phyloP scores from a whole-genome alignment of 2,329 filamentous ascomycete genomes.

The Fusarium coffeatum region DNA sequence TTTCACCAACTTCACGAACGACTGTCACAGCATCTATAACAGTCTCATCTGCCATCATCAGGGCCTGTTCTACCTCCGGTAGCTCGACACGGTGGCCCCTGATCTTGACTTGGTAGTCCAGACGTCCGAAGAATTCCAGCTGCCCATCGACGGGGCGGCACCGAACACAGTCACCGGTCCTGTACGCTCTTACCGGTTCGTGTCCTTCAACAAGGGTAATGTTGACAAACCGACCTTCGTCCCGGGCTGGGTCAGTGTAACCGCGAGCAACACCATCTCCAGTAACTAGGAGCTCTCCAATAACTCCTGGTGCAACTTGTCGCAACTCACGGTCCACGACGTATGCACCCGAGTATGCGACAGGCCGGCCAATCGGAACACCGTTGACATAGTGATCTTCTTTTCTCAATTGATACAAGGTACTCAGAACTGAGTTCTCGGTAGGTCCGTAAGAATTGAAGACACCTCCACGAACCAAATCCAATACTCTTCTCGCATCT shows the following conservation, averaged over 20 bases:
- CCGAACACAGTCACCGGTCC: constrained; percentile 46
- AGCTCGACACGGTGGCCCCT: constrained; percentile 49
- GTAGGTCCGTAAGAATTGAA: not conserved
- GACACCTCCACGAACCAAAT: not conserved
- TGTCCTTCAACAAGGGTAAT: not conserved
- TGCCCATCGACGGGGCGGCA: constrained; percentile 32
- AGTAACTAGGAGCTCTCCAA: not conserved
- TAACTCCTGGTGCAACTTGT: not conserved
- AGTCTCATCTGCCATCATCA: not conserved
- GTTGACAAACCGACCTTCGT: not conserved
- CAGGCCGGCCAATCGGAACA: not conserved
- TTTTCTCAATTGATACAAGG: not conserved
- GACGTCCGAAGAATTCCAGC: constrained; percentile 43
- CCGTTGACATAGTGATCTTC: not conserved
- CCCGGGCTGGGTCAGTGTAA: not conserved
- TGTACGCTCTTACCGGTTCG: not conserved
- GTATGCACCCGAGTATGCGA: not conserved
- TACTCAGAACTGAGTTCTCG: not conserved
- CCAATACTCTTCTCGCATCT: constrained; percentile 3
- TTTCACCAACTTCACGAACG: not conserved
- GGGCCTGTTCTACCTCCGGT: constrained; percentile 43
- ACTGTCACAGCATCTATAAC: not conserved
- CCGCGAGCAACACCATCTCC: not conserved
- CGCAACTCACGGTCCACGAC: not conserved
- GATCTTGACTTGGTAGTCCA: constrained; percentile 46